Percentiles rank a stretch among this genome's conserved stretches.
Conservation (phyloP, 495 filamentous ascomycete genomes). For the Hypoxylon fragiforme region DNA sequence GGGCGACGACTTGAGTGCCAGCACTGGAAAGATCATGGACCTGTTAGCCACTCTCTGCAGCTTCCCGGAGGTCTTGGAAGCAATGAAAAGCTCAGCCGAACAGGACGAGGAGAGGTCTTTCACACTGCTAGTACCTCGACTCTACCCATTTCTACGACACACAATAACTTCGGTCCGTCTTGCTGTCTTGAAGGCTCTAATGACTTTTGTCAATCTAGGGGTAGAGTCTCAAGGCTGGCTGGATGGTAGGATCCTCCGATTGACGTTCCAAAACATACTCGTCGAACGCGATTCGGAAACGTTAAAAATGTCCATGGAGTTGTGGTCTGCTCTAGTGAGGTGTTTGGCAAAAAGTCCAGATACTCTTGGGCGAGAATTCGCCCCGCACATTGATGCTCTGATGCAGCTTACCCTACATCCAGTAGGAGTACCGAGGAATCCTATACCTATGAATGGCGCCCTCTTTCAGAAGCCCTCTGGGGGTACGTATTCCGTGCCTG, state of each 20-base stretch:
- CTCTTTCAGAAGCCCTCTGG: slow-evolving; percentile 96
- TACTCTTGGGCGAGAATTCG: slow-evolving; percentile 65
- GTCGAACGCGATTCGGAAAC: slow-evolving; percentile 84
- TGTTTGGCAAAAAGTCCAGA: slow-evolving; percentile 62
- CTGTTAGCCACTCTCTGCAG: slow-evolving; percentile 92
- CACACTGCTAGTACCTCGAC: slow-evolving; percentile 83
- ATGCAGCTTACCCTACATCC: slow-evolving; percentile 82
- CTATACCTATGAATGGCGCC: slow-evolving; percentile 83
- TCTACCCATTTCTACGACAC: slow-evolving; percentile 95
- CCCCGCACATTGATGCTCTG: slow-evolving; percentile 71
- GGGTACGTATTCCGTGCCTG: slow-evolving; percentile 65
- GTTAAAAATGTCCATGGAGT: slow-evolving; percentile 76
- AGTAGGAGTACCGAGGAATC: slow-evolving; percentile 85
- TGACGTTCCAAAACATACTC: slow-evolving; percentile 92
- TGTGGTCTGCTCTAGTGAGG: slow-evolving; percentile 79
- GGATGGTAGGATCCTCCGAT: slow-evolving; percentile 81
- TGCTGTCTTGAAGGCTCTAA: slow-evolving; percentile 87
- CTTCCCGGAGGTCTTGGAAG: slow-evolving; percentile 87
- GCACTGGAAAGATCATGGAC: slow-evolving; percentile 97
- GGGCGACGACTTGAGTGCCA: slow-evolving; percentile 94
- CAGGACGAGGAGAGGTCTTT: slow-evolving; percentile 85
- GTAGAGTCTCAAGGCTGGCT: slow-evolving; percentile 88
- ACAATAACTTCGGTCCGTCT: slow-evolving; percentile 94
- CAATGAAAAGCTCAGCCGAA: slow-evolving; percentile 89
- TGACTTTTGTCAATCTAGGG: slow-evolving; percentile 88